A percentile compares a stretch with the other conserved stretches of the same genome.
Evolutionary conservation across 208 protist genomes (phyloP).

Genomic region (Acanthamoeba quina): DNA sequence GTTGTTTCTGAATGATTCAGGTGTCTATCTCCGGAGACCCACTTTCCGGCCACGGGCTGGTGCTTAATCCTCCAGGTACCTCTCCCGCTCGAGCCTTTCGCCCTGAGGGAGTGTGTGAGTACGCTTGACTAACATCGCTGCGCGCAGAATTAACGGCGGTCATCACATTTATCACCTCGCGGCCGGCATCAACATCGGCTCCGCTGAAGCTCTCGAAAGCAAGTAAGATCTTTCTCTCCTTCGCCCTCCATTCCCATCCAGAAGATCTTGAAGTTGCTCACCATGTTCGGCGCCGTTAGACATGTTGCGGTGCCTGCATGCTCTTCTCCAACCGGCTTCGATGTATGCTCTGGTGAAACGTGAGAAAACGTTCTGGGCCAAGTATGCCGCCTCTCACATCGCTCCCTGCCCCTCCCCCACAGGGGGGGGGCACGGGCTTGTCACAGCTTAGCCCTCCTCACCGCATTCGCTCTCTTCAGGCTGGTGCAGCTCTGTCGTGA

Average conservation of each 20-base stretch:
- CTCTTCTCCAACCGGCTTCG: background rate
- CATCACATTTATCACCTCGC: background rate
- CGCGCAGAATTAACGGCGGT: background rate
- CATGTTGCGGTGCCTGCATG: background rate
- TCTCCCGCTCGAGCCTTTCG: background rate
- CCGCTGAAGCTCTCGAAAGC: background rate
- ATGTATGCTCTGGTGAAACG: background rate
- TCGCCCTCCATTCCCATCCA: background rate
- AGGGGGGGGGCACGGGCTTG: background rate
- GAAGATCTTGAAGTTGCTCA: background rate
- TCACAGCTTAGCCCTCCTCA: background rate
- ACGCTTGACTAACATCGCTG: too few relatives aligned
- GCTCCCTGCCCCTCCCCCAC: too few relatives aligned
- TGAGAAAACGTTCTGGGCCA: background rate
- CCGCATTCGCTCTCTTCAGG: background rate
- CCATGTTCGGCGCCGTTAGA: background rate
- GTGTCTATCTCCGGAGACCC: background rate
- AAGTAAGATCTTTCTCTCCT: background rate
- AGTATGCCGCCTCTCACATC: background rate
- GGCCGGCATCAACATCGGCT: background rate
- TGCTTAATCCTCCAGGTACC: background rate
- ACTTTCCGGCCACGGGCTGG: background rate
- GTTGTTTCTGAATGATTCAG: background rate
- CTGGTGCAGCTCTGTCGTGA: background rate
- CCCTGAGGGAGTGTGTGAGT: background rate